A percentile compares a stretch with the other conserved stretches of the same genome.
Conservation (phyloP, 2,329 filamentous ascomycete species). For the Colletotrichum liriopes region DNA sequence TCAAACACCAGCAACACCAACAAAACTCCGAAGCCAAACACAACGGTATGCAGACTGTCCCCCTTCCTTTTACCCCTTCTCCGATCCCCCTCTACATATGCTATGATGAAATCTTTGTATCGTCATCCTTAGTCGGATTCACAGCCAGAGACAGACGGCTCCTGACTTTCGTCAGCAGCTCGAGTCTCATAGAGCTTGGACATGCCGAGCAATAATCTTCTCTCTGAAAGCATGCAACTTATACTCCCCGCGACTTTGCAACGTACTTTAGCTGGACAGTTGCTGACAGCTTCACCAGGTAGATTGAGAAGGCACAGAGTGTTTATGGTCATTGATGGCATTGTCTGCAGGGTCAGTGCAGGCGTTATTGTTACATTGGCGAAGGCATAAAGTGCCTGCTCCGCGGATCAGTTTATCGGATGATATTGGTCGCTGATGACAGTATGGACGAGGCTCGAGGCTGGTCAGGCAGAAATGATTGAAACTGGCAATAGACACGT, state of each 20-base stretch:
- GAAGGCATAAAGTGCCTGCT: neutral
- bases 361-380: neutral
- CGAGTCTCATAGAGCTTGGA: slow-evolving; percentile 53
- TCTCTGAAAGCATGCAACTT: slow-evolving; percentile 60
- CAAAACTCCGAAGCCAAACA: neutral
- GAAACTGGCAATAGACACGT: neutral
- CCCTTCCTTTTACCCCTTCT: slow-evolving; percentile 13
- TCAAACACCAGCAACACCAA: neutral
- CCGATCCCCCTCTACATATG: slow-evolving; percentile 39
- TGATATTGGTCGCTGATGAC: neutral
- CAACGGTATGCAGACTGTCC: slow-evolving; percentile 14
- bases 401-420: neutral
- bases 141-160: slow-evolving; percentile 46
- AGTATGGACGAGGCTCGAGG: neutral
- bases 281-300: slow-evolving; percentile 6
- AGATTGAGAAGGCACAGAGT: neutral
- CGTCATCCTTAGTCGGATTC: slow-evolving; percentile 97
- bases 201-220: slow-evolving; percentile 70
- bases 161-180: slow-evolving; percentile 17
- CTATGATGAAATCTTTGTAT: slow-evolving; percentile 91
- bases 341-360: neutral
- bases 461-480: neutral
- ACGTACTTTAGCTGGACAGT: neutral
- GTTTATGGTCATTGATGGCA: neutral
- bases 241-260: neutral